Percentiles rank a stretch among this genome's conserved stretches.
These are phyloP conservation scores for Pleurotus cornucopiae DNA, from an alignment of 768 basidiomycete genomes.

Conservation along the genomic window DNA sequence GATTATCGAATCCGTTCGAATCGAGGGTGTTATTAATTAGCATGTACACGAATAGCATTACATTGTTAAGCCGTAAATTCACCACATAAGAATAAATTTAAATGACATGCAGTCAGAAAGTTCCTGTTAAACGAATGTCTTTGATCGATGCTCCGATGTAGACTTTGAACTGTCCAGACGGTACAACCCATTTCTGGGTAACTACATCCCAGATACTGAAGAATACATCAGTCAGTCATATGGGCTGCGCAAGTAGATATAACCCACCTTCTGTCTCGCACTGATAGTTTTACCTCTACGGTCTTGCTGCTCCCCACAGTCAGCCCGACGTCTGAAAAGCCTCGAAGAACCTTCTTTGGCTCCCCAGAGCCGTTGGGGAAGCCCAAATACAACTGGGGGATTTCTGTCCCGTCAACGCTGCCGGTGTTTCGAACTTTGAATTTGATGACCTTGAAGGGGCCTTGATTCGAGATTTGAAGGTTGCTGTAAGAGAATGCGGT, in stretches of 20 bases:
- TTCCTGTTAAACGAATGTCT: conserved; percentile 40
- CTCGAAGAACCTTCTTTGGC: neutral
- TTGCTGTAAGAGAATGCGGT: conserved; percentile 58
- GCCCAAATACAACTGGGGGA: neutral
- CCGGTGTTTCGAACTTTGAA: neutral
- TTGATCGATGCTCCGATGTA: conserved; percentile 48
- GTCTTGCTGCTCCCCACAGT: neutral
- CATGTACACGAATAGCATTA: too few species aligned
- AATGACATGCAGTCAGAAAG: conserved; percentile 14
- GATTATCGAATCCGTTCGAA: too few species aligned
- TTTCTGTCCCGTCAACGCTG: conserved; percentile 1
- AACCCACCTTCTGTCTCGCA: conserved; percentile 42
- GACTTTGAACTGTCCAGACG: conserved; percentile 46
- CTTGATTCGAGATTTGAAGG: neutral
- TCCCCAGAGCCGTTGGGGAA: neutral
- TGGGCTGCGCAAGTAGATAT: neutral
- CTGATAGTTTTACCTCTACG: conserved; percentile 8
- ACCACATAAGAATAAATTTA: too few species aligned
- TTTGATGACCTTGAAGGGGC: neutral
- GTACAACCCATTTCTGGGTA: conserved; percentile 45
- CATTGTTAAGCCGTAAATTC: too few species aligned
- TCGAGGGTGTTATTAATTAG: too few species aligned
- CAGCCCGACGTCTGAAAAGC: neutral
- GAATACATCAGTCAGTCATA: neutral
- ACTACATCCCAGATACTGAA: conserved; percentile 49